These are phyloP conservation scores for Didymella pomorum DNA, from an alignment of 2,329 filamentous ascomycete species.

Conservation along the genomic window DNA sequence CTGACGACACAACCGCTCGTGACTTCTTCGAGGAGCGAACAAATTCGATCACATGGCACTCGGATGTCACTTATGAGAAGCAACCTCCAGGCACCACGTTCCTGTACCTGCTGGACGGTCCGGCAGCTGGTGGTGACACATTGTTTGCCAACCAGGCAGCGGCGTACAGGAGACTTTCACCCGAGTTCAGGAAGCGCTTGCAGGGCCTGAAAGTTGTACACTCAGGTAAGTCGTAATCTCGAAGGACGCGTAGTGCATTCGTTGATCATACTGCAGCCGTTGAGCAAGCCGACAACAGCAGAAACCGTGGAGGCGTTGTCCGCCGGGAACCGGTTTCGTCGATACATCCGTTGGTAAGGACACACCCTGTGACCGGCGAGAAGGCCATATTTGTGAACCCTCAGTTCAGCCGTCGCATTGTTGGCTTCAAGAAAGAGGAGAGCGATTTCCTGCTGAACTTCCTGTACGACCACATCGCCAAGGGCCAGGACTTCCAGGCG, in stretches of 20 bases:
- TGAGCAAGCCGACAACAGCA: slow-evolving; percentile 78
- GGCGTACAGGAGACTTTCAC: slow-evolving; percentile 82
- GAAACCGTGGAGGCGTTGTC: slow-evolving; percentile 72
- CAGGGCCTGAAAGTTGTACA: slow-evolving; percentile 84
- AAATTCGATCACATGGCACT: slow-evolving; percentile 88
- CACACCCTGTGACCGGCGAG: slow-evolving; percentile 81
- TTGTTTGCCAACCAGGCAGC: slow-evolving; percentile 80
- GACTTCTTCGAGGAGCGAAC: slow-evolving; percentile 74
- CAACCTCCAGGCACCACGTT: slow-evolving; percentile 93
- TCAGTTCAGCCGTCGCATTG: slow-evolving; percentile 82
- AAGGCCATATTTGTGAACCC: slow-evolving; percentile 85
- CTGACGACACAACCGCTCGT: slow-evolving; percentile 66
- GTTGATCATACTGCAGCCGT: slow-evolving; percentile 46
- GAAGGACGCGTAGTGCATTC: background rate
- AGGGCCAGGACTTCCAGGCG: slow-evolving; percentile 75
- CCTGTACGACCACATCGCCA: slow-evolving; percentile 76
- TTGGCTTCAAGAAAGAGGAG: slow-evolving; percentile 87
- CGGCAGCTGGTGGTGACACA: slow-evolving; percentile 82
- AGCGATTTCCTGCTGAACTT: slow-evolving; percentile 80
- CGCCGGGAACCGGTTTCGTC: slow-evolving; percentile 77
- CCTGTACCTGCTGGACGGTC: slow-evolving; percentile 84
- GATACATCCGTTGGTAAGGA: slow-evolving; percentile 79
- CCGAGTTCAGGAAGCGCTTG: slow-evolving; percentile 78
- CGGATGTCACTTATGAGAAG: slow-evolving; percentile 84
- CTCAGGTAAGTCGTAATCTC: slow-evolving; percentile 63